Evolutionary conservation across 2,329 filamentous ascomycete genomes (phyloP).

Genomic region (Didymosphaeria variabile): DNA sequence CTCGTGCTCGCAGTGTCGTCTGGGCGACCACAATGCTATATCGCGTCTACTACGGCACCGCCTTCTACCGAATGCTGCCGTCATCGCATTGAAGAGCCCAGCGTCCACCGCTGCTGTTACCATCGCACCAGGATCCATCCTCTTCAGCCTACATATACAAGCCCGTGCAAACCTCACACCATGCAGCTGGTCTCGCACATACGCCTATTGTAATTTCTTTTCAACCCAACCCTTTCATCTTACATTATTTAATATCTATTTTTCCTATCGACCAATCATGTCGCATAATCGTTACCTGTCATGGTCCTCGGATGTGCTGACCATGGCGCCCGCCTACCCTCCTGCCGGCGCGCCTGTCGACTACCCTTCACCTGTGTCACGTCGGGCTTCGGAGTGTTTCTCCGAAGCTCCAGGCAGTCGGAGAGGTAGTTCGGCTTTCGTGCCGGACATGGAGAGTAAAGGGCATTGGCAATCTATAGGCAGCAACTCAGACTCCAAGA

Average conservation of each 20-base stretch:
- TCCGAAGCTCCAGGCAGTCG: conserved; percentile 42
- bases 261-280: conserved; percentile 28
- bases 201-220: conserved; percentile 42
- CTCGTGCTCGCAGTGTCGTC: conserved; percentile 36
- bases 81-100: conserved; percentile 34
- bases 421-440: conserved; percentile 47
- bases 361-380: conserved; percentile 46
- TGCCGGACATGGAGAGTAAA: conserved; percentile 48
- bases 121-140: conserved; percentile 17
- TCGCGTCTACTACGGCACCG: conserved; percentile 35
- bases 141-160: conserved; percentile 45
- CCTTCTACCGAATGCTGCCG: conserved; percentile 34
- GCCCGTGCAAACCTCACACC: conserved; percentile 32
- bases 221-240: conserved; percentile 17
- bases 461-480: conserved; percentile 50
- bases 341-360: conserved; percentile 43
- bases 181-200: conserved; percentile 32
- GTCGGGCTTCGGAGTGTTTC: conserved; percentile 43
- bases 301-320: conserved; percentile 46
- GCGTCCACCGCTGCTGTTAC: conserved; percentile 19
- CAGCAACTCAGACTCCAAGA: conserved; percentile 47
- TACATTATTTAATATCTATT: conserved; percentile 21
- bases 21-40: conserved; percentile 36
- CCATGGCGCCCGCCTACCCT: conserved; percentile 48
- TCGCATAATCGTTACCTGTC: conserved; percentile 47